Evolutionary conservation across 2,329 filamentous ascomycete genomes (phyloP).

Genomic region (Epichloe glyceriae): DNA sequence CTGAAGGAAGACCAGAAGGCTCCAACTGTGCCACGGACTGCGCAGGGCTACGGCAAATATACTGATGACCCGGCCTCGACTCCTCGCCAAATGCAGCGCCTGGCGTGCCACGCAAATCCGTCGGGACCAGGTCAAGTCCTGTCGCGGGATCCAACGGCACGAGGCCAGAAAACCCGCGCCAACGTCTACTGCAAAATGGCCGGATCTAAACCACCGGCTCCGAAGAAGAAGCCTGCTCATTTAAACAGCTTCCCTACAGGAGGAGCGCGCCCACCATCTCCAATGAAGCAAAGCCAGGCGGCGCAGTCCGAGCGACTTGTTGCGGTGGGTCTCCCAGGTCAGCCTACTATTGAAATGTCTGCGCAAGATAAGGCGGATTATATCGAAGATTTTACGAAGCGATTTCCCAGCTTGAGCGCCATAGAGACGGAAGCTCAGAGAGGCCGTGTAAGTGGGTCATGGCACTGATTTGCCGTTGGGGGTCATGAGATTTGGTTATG

Average conservation of each 20-base stretch:
- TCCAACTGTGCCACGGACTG: constrained; percentile 50
- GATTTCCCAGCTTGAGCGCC: constrained; percentile 73
- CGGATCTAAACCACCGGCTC: constrained; percentile 36
- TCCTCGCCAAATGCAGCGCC: constrained; percentile 28
- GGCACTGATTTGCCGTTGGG: constrained; percentile 11
- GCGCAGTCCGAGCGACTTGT: constrained; percentile 25
- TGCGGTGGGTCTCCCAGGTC: constrained; percentile 32
- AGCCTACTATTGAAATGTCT: constrained; percentile 41
- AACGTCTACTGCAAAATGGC: constrained; percentile 13
- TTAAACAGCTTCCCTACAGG: constrained; percentile 42
- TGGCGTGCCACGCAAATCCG: constrained; percentile 38
- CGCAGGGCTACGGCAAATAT: constrained; percentile 81
- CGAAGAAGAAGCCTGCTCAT: constrained; percentile 49
- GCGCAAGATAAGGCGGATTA: constrained; percentile 51
- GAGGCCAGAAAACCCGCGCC: not conserved
- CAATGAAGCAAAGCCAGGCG: constrained; percentile 25
- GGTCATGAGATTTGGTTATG: not conserved
- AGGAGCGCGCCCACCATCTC: constrained; percentile 29
- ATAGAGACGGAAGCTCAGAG: constrained; percentile 71
- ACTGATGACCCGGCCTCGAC: constrained; percentile 40
- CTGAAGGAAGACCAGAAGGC: constrained; percentile 62
- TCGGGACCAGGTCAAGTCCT: not conserved
- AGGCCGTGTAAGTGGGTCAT: constrained; percentile 17
- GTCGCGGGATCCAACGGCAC: not conserved
- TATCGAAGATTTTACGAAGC: constrained; percentile 60